Base-by-base conservation (phyloP, 2,329 filamentous ascomycete species). In the Fusarium sarcochroum region DNA sequence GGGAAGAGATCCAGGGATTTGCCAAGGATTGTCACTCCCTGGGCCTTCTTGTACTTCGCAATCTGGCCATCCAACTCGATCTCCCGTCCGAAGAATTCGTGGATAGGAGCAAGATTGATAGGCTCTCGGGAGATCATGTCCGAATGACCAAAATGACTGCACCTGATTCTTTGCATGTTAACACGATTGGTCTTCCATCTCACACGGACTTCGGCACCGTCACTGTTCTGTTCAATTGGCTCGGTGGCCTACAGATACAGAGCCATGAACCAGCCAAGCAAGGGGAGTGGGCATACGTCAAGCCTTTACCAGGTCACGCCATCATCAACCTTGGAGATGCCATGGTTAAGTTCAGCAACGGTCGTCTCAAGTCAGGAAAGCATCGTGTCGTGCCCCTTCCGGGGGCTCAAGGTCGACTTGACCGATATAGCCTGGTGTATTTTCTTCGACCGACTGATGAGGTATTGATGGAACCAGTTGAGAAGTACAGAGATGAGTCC, bases 241-340 rank as follows among this genome's bases (percentile, higher is more conserved):
- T 58, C 1, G 40, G 55, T 1, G 55, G 55, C 0, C 21, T 53
- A 0, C 55, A 58, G 11, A 54, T 58, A 0, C 55, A 52, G 41
- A 37, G 37, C 4, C 37, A 32, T 1, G 38, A 58, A 0, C 38
- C 32, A 0, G 17, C 3, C 1, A 27, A 1, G 5, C 30, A 38
- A 2, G 38, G 11, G 1, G 48, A 45, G 0, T 54, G 55, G 48
- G 30, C 18, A 0, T 46, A 25, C n/a, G 55, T 58, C 2, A 54
- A 25, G 1, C 55, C 48, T 1, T 9, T 54, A 13, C 21, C 48
- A 0, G 55, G 49, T 5, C 40, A 54, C 2, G 48, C 23, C 0
- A 58, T 54, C 1, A 38, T 58, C 3, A 58, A 58, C 9, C 32
- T 58, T 0, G 55, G 55, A 4, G 55, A 58, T 20, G 48, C 55